Conservation (phyloP, 106 monocot species). For the Acanthochlamys bracteata region DNA sequence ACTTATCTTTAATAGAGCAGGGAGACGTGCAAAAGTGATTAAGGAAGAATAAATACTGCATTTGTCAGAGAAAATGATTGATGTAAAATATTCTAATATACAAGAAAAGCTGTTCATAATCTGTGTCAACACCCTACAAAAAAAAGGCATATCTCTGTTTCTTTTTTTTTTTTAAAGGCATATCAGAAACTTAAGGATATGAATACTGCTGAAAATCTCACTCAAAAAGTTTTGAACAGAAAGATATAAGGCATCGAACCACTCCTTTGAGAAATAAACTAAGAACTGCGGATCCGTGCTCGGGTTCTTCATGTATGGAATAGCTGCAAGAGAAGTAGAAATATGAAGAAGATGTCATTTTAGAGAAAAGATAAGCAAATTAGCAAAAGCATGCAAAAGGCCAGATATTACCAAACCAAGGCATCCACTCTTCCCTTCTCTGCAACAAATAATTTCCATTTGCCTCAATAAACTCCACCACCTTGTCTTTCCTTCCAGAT, state of each 20-base stretch:
- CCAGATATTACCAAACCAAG: slow-evolving; percentile 79
- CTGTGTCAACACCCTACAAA: too few species aligned
- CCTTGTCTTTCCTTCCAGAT: slow-evolving; percentile 72
- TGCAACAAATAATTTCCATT: slow-evolving; percentile 73
- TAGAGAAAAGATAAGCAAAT: slow-evolving; percentile 5
- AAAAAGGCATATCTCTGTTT: too few species aligned
- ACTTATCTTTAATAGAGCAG: slow-evolving; percentile 83
- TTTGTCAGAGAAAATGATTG: neutral
- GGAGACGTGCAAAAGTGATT: slow-evolving; percentile 63
- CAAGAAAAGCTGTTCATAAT: too few species aligned
- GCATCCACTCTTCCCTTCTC: slow-evolving; percentile 71
- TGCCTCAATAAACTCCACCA: slow-evolving; percentile 64
- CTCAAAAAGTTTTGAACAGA: slow-evolving; percentile 86
- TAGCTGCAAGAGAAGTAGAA: slow-evolving; percentile 41
- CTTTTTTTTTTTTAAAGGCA: too few species aligned
- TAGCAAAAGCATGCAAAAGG: neutral
- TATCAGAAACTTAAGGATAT: slow-evolving; percentile 57
- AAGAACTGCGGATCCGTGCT: slow-evolving; percentile 79
- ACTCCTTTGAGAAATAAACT: slow-evolving; percentile 93
- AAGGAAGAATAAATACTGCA: slow-evolving; percentile 36
- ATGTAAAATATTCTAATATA: too few species aligned
- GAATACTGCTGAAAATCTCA: slow-evolving; percentile 82
- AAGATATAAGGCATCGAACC: slow-evolving; percentile 73
- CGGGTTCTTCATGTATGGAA: slow-evolving; percentile 90
- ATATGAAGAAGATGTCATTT: neutral